Evolutionary conservation across 1,284 basidiomycete species (phyloP).

Genomic region (Stygiomarasmius scandens): DNA sequence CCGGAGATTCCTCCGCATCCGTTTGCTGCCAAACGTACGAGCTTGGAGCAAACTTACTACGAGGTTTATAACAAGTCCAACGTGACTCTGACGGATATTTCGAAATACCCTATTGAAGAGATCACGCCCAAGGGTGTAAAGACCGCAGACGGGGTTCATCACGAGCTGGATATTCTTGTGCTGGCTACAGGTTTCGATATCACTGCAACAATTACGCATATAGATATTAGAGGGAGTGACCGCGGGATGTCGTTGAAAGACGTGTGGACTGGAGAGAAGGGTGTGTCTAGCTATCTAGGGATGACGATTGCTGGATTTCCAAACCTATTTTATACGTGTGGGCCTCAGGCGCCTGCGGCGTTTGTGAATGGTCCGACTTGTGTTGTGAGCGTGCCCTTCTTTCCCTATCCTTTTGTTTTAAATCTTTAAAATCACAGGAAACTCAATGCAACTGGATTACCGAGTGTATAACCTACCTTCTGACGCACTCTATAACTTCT

Average conservation of each 20-base stretch:
- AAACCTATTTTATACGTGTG: constrained; percentile 9
- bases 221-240: constrained; percentile 2
- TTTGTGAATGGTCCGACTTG: constrained; percentile 7
- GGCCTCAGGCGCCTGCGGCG: constrained; percentile 4
- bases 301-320: constrained; percentile 8
- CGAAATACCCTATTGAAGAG: constrained; percentile 7
- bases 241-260: neutral
- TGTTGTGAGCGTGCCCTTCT: neutral
- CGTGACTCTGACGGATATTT: constrained; percentile 24
- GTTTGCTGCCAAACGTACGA: constrained; percentile 21
- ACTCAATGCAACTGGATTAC: constrained; percentile 7
- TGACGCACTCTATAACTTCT: neutral
- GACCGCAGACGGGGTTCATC: constrained; percentile 5
- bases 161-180: constrained; percentile 13
- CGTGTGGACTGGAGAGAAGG: constrained; percentile 7
- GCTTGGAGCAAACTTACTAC: constrained; percentile 22
- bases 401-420: neutral
- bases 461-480: neutral
- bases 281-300: constrained; percentile 6
- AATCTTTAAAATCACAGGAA: neutral
- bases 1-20: constrained; percentile 16
- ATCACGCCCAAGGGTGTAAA: constrained; percentile 11
- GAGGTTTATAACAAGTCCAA: constrained; percentile 28
- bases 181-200: constrained; percentile 10
- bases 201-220: neutral